Evolutionary conservation across 2,329 filamentous ascomycete species (phyloP), one percentile per base, ranked within the genome.

Genomic region (Ascochyta fabae): DNA sequence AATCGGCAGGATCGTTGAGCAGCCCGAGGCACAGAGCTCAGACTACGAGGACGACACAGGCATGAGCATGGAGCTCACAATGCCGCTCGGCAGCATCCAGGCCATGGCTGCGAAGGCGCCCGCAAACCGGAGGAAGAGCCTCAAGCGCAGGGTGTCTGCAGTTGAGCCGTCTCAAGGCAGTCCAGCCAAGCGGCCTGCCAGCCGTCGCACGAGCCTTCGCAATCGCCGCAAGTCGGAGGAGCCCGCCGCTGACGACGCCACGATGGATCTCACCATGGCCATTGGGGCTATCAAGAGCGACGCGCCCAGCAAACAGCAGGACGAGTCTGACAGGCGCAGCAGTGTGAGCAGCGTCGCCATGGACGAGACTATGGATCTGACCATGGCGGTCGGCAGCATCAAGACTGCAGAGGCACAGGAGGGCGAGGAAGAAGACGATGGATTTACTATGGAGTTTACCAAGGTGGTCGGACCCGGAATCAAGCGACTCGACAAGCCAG

Each of bases 1-100:
- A 8, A 81, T 96, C 48, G 94, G 94, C 8, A 85, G 88, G 3
- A 97, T 98, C 49, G 75, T 96, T 19, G 78, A 82, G 5, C 81
- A 76, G 29, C 66, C 75, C 45, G 69, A 72, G 34, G 51, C 55
- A n/a, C 58, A 58, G 34, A 74, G 72, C 58, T 76, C 79, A 15
- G 74, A 74, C 7, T 60, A 70, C 22, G 79, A 78, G 7, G 79
- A 78, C 5, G 81, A 83, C 53, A 56, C 53, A 24, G 53, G 47
- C 43, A 78, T 78, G 59, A 82, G 79, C 26, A 81, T 84, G 83
- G 83, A 86, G 41, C 77, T 86, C 43, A 86, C 84, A 2, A 79
- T 80, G 61, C 80, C 81, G 16, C 75, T 84, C 40, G 83, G 84
- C 19, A 78, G 78, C 49, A 82, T 84, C 47, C 72, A 81, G 27